Base-by-base conservation (phyloP, 768 basidiomycete genomes). In the Lentinula boryana region DNA sequence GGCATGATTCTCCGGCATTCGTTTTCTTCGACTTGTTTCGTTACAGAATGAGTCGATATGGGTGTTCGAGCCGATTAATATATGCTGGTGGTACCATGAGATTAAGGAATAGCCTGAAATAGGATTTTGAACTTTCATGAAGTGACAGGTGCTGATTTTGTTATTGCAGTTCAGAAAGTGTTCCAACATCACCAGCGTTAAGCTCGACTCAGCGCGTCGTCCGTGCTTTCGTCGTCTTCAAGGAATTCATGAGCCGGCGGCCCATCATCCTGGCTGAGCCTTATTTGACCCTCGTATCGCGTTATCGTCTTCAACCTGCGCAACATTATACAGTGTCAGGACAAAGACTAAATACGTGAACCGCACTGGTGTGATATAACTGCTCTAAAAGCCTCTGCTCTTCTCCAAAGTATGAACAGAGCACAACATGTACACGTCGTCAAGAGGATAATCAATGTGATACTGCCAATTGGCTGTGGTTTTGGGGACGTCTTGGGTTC, bases 171-270 rank as follows among this genome's bases (percentile, higher is more conserved):
- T 59, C 43, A 21, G 58, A 33, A 35, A 60, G 50, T 3, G 15
- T 13, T 18, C 50, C 35, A 40, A 51, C 48, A 31, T 66, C 53
- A 31, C 32, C 60, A 46, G 52, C 27, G 5, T 38, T 52, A 1
- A 49, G 33, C 23, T 54, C 52, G 23, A 44, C n/a, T n/a, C n/a
- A n/a, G 15, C 7, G 51, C 73, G 33, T 78, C 71, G 36, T 78
- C 81, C 12, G 82, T 85, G 50, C 85, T 84, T 51, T 82, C 79
- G 35, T 83, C 84, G 60, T 84, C 83, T 40, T 78, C 80, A 52
- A 90, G 65, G 63, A 89, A 89, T 58, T 85, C 84, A 15, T 76
- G 74, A n/a, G 86, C 80, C n/a, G 87, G 78, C 12, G 88, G 88
- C 0, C 86, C 85, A 57, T 89, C 86, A 64, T 90, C 88, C 66